Conservation (phyloP, 371 early-diverging fungal species). For the Actinomucor elegans region DNA sequence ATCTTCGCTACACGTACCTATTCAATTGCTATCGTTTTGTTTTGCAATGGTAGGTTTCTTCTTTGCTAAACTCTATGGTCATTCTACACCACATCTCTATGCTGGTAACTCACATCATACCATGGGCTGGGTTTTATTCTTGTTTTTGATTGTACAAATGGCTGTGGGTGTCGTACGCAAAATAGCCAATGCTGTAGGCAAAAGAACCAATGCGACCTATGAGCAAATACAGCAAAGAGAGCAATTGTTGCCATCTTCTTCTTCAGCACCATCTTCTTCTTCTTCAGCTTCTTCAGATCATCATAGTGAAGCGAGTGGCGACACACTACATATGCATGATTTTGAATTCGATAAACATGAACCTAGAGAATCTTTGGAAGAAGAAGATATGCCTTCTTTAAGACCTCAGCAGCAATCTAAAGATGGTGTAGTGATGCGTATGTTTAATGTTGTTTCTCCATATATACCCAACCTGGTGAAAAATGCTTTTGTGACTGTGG, state of each 20-base stretch:
- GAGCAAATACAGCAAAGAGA: slow-evolving; percentile 33
- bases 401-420: slow-evolving; percentile 1
- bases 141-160: slow-evolving; percentile 38
- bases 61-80: slow-evolving; percentile 50
- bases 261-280: slow-evolving; percentile 10
- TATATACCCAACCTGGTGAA: slow-evolving; percentile 40
- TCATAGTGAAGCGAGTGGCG: slow-evolving; percentile 33
- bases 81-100: slow-evolving; percentile 46
- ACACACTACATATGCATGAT: slow-evolving; percentile 31
- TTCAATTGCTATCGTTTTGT: slow-evolving; percentile 35
- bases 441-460: slow-evolving; percentile 24
- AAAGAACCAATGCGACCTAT: slow-evolving; percentile 20
- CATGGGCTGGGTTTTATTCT: slow-evolving; percentile 43
- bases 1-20: slow-evolving; percentile 47
- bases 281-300: slow-evolving; percentile 20
- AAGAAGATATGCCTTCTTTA: neutral
- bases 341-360: slow-evolving; percentile 21
- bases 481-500: slow-evolving; percentile 30
- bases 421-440: slow-evolving; percentile 24
- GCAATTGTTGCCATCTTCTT: slow-evolving; percentile 20
- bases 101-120: slow-evolving; percentile 48
- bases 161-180: slow-evolving; percentile 47
- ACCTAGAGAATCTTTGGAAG: slow-evolving; percentile 19
- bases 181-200: slow-evolving; percentile 43
- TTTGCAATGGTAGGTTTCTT: slow-evolving; percentile 44